Conservation (phyloP, 1,139 yeast genomes). For the Blastobotrys malaysiensis region DNA sequence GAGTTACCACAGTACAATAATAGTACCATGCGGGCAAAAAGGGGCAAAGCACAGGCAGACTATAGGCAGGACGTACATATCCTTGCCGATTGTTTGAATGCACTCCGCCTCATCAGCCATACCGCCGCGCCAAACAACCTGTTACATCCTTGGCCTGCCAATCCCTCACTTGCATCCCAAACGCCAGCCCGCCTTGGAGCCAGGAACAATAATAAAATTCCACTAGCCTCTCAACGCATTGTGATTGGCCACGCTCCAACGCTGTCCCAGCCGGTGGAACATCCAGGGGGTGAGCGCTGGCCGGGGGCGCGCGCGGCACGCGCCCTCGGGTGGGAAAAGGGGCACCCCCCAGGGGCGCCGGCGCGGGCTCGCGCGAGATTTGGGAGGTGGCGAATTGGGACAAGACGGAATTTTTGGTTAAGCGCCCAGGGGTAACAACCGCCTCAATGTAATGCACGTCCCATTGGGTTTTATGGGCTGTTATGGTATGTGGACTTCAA, state of each 20-base stretch:
- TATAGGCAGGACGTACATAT: background rate
- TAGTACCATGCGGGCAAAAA: background rate
- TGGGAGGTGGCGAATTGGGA: background rate
- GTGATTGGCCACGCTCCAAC: background rate
- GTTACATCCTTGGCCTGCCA: too few species aligned
- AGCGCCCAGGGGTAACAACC: background rate
- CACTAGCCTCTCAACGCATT: background rate
- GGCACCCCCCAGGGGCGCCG: background rate
- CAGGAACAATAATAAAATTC: background rate
- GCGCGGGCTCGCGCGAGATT: background rate
- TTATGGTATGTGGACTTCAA: background rate
- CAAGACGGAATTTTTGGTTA: background rate
- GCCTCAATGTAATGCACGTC: background rate
- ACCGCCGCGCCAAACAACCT: background rate
- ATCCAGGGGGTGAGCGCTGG: background rate
- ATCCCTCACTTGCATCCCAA: too few species aligned
- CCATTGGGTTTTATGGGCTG: too few species aligned
- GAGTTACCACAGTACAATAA: too few species aligned
- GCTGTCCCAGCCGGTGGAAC: background rate
- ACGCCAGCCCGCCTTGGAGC: too few species aligned
- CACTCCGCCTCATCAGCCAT: background rate
- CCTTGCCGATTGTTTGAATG: constrained; percentile 3
- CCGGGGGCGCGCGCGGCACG: too few species aligned
- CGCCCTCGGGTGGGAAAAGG: too few species aligned
- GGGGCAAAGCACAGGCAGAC: constrained; percentile 1